Base-by-base conservation (phyloP, 768 basidiomycete species). In the Leccinellum rugosiceps region DNA sequence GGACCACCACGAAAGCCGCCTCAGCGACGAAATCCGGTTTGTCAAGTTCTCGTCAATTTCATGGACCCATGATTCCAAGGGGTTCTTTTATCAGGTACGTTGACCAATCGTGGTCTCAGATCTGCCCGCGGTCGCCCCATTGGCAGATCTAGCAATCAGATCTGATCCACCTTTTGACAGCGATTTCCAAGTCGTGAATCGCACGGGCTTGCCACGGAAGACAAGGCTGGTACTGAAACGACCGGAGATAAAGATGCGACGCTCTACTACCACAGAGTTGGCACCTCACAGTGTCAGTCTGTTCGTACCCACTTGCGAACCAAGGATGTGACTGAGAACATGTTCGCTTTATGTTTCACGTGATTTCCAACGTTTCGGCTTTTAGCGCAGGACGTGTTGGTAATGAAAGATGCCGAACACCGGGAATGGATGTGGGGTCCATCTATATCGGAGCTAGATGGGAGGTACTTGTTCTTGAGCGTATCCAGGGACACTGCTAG, bases 31-130 rank as follows among this genome's bases (percentile, higher is more conserved):
- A 58, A 72, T 92, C 53, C 80, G 85, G 54, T 87, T 82, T 66
- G 87, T 90, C 60, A 93, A 93, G 68, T 92, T 90, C 72, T 87
- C 86, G 1, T 71, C 76, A 11, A 78, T 92, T 44, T 75, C 77
- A 26, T 93, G 91, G 92, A 85, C 85, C 4, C 82, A 83, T 55
- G 89, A 92, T 71, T 86, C 83, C 54, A 85, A 84, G 59, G 91
- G 92, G 1, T 91, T 93, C 72, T 90, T 93, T 73, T 94, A 94
- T 68, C 90, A 92, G 77, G 78, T 78, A 50, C 21, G 71, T 65
- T 6, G 9, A 19, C 30, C 32, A 17, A 11, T 45, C 28, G 4
- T 41, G 38, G 6, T 32, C 23, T 23, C 30, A 32, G 44, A 34
- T 21, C 47, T 54, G 5, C 26, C 52, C 17, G 23, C 45, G 41